Conservation (phyloP, 352 stramenopile species). For the Pythium oligandrum region DNA sequence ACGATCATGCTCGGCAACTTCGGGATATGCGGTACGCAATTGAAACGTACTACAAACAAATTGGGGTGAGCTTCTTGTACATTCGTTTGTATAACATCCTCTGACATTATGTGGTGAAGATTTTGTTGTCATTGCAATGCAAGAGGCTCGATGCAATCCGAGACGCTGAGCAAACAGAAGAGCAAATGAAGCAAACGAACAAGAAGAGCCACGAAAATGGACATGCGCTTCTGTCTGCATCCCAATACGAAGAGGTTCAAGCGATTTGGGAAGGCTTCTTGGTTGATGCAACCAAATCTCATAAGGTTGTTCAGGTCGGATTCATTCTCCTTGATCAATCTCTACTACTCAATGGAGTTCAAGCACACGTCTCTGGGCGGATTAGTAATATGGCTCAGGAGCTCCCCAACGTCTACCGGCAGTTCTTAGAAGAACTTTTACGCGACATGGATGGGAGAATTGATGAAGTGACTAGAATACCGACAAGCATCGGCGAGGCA, state of each 20-base stretch:
- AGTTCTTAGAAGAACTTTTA: constrained; percentile 40
- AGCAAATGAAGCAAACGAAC: constrained; percentile 16
- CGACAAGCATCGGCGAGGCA: constrained; percentile 42
- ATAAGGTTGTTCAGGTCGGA: constrained; percentile 38
- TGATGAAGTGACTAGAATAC: constrained; percentile 59
- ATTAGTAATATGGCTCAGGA: constrained; percentile 36
- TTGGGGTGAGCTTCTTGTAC: constrained; percentile 13
- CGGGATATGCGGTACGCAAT: constrained; percentile 23
- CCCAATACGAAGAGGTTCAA: constrained; percentile 36
- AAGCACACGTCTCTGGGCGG: constrained; percentile 21
- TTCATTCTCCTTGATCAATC: constrained; percentile 53
- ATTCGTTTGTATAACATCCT: too few species aligned
- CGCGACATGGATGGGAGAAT: constrained; percentile 46
- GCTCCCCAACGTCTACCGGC: constrained; percentile 45
- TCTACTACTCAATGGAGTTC: constrained; percentile 28
- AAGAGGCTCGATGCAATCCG: constrained; percentile 7
- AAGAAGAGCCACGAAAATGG: background rate
- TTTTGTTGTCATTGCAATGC: background rate
- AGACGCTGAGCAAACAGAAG: constrained; percentile 9
- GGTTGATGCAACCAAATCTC: constrained; percentile 25
- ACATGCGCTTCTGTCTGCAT: constrained; percentile 14
- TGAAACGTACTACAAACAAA: constrained; percentile 26
- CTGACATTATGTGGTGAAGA: background rate
- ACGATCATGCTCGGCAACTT: constrained; percentile 7
- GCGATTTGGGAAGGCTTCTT: constrained; percentile 33